These are phyloP conservation scores for Gossypium stocksii DNA, from an alignment of 345 rosid genomes.

Conservation along the genomic window DNA sequence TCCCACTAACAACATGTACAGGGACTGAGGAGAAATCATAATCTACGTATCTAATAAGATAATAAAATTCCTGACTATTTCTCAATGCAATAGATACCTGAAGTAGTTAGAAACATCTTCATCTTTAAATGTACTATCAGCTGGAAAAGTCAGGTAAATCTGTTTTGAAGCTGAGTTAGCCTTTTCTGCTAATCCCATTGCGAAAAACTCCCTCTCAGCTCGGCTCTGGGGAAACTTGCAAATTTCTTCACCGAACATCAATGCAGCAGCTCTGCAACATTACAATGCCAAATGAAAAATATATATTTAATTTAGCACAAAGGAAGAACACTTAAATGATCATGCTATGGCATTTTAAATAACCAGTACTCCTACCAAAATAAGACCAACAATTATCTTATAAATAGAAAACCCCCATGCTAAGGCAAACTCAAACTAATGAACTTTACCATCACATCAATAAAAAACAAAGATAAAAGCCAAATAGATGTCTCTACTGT, in stretches of 20 bases:
- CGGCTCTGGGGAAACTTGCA: conserved; percentile 50
- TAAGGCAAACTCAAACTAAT: conserved; percentile 6
- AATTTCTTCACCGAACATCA: conserved; percentile 54
- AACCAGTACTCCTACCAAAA: conserved; percentile 15
- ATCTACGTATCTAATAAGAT: not conserved
- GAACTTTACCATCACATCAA: not conserved
- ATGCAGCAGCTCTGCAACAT: conserved; percentile 52
- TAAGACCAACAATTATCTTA: conserved; percentile 1
- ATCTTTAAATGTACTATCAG: conserved; percentile 92
- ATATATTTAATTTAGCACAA: not conserved
- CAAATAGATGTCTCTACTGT: not conserved
- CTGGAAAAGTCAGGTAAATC: conserved; percentile 96
- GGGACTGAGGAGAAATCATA: not conserved
- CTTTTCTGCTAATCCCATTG: conserved; percentile 68
- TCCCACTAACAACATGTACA: not conserved
- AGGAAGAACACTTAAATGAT: not conserved
- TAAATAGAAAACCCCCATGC: not conserved
- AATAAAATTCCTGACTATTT: not conserved
- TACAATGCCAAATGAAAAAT: conserved; percentile 13
- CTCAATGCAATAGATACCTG: conserved; percentile 40
- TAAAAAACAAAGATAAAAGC: not conserved
- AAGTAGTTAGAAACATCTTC: conserved; percentile 95
- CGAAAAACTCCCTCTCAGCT: conserved; percentile 57
- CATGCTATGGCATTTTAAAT: not conserved
- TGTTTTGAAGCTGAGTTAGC: conserved; percentile 76